phyloP scores from a whole-genome alignment of 2,329 filamentous ascomycete species.

The Monilinia fructigena region DNA sequence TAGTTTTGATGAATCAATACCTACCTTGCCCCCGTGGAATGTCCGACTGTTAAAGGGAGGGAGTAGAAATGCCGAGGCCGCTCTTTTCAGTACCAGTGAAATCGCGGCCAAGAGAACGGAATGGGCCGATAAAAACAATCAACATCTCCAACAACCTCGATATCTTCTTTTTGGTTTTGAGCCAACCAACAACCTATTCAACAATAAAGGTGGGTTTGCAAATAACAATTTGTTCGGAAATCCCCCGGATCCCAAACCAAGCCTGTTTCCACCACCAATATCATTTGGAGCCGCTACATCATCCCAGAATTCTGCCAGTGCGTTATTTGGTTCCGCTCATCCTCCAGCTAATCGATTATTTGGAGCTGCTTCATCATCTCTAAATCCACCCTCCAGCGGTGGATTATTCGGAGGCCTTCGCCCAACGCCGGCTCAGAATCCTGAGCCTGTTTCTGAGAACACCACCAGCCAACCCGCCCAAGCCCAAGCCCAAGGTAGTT shows the following conservation, averaged over 20 bases:
- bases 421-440: neutral
- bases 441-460: neutral
- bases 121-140: slow-evolving; percentile 27
- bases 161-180: slow-evolving; percentile 15
- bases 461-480: neutral
- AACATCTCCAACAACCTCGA: slow-evolving; percentile 38
- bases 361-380: neutral
- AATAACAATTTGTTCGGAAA: slow-evolving; percentile 4
- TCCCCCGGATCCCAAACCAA: neutral
- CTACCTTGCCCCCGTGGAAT: slow-evolving; percentile 48
- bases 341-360: neutral
- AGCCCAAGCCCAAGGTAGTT: neutral
- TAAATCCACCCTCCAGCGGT: neutral
- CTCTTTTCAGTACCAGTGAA: slow-evolving; percentile 33
- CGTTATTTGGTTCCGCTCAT: neutral
- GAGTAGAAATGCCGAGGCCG: slow-evolving; percentile 26
- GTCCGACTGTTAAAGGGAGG: slow-evolving; percentile 43
- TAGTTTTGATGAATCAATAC: slow-evolving; percentile 49
- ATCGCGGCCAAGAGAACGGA: slow-evolving; percentile 43
- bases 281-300: slow-evolving; percentile 1
- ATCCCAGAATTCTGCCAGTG: neutral
- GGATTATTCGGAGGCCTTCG: neutral
- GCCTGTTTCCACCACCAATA: neutral
- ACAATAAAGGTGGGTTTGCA: slow-evolving; percentile 5
- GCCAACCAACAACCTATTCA: neutral